phyloP scores from a whole-genome alignment of 768 basidiomycete genomes.

The Vararia minispora region DNA sequence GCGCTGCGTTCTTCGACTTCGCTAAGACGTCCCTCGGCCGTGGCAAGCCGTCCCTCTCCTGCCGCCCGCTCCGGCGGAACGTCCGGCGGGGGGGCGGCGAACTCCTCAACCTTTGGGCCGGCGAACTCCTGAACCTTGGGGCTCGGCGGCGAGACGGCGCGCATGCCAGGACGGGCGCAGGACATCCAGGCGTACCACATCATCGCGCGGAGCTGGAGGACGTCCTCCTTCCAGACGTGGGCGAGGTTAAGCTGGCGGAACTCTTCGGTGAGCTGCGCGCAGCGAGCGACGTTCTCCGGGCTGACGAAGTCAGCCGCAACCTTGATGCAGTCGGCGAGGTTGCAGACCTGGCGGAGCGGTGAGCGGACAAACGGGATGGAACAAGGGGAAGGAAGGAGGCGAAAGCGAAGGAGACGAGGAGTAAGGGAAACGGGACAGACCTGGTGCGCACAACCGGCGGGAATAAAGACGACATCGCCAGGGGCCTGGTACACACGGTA shows the following conservation, averaged over 20 bases:
- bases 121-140: no score
- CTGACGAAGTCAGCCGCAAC: conserved; percentile 92
- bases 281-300: conserved; percentile 82
- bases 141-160: no score
- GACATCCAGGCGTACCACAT: conserved; percentile 92
- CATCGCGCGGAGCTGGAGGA: conserved; percentile 81
- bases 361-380: not conserved
- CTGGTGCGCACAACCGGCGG: conserved; percentile 89
- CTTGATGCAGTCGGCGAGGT: conserved; percentile 88
- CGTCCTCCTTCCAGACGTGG: conserved; percentile 88
- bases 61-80: no score
- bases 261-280: conserved; percentile 75
- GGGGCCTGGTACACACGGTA: conserved; percentile 83
- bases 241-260: conserved; percentile 83
- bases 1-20: no score
- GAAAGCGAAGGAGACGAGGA: no score
- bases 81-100: no score
- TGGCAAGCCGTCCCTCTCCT: no score
- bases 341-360: conserved; percentile 54
- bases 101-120: no score
- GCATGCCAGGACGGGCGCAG: conserved; percentile 38
- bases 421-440: conserved; percentile 30
- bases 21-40: no score
- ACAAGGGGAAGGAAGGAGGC: not conserved
- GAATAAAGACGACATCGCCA: conserved; percentile 91